Evolutionary conservation across 192 early-diverging fungal genomes (phyloP).

Genomic region (Podila epigama): DNA sequence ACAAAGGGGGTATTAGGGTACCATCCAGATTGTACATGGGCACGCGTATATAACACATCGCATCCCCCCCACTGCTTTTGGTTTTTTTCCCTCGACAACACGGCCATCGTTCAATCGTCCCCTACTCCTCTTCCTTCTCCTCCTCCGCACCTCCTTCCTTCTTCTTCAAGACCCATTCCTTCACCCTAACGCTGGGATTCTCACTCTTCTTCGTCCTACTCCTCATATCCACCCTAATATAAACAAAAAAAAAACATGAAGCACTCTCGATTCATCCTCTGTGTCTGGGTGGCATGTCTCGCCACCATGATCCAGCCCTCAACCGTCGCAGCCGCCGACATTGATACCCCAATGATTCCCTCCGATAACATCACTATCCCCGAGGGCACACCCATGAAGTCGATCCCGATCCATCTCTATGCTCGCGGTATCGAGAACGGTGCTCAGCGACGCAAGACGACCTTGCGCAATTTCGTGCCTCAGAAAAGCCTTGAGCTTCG

Average conservation of each 20-base stretch:
- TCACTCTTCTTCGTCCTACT: not conserved
- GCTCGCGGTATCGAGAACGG: slow-evolving; percentile 5
- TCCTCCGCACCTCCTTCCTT: not conserved
- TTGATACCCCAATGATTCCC: not conserved
- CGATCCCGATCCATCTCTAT: slow-evolving; percentile 16
- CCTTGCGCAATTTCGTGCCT: slow-evolving; percentile 16
- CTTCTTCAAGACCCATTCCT: not conserved
- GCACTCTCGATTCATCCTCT: not conserved
- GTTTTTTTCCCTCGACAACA: not conserved
- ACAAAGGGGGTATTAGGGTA: no score
- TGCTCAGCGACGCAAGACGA: no score
- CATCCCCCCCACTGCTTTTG: not conserved
- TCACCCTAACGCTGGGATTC: not conserved
- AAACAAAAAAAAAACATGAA: not conserved
- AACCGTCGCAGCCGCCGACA: not conserved
- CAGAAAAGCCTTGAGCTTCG: slow-evolving; percentile 19
- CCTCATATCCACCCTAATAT: not conserved
- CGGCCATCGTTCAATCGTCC: no score
- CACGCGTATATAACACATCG: no score
- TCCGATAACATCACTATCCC: not conserved
- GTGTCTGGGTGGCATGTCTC: slow-evolving; percentile 16
- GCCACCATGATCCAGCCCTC: slow-evolving; percentile 1
- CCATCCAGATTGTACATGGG: no score
- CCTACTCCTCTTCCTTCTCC: not conserved
- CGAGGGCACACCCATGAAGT: slow-evolving; percentile 23